A percentile compares a stretch with the other conserved stretches of the same genome.
These are phyloP conservation scores for Scalesia atractyloides DNA, from an alignment of 129 eudicot species.

Conservation along the genomic window DNA sequence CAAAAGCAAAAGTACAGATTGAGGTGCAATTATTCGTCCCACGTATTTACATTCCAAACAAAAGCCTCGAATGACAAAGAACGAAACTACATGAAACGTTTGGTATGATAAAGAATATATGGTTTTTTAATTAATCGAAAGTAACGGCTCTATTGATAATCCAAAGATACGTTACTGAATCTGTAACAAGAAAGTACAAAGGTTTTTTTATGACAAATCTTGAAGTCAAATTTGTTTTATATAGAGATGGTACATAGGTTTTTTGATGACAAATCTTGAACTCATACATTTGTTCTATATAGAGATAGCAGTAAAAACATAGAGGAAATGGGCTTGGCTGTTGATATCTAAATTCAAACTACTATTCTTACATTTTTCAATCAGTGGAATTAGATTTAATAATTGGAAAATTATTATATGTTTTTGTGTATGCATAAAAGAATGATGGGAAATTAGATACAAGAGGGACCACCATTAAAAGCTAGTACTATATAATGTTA, in stretches of 20 bases:
- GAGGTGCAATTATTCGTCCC: constrained; percentile 53
- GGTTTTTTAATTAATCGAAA: background rate
- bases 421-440: constrained; percentile 20
- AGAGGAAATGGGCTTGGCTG: background rate
- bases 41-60: constrained; percentile 43
- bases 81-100: background rate
- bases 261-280: background rate
- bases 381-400: constrained; percentile 11
- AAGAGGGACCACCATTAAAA: constrained; percentile 27
- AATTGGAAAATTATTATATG: constrained; percentile 7
- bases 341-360: constrained; percentile 12
- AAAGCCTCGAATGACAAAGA: constrained; percentile 9
- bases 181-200: background rate
- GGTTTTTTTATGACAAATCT: background rate
- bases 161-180: background rate
- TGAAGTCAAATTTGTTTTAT: background rate
- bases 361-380: constrained; percentile 12
- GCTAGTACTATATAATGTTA: constrained; percentile 28
- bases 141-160: background rate
- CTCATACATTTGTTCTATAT: background rate
- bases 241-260: background rate
- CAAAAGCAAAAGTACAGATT: constrained; percentile 64
- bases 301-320: background rate
- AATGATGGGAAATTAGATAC: constrained; percentile 26
- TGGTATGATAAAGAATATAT: constrained; percentile 12